phyloP scores from a whole-genome alignment of 148 eudicot species.

The Diospyros kaki region DNA sequence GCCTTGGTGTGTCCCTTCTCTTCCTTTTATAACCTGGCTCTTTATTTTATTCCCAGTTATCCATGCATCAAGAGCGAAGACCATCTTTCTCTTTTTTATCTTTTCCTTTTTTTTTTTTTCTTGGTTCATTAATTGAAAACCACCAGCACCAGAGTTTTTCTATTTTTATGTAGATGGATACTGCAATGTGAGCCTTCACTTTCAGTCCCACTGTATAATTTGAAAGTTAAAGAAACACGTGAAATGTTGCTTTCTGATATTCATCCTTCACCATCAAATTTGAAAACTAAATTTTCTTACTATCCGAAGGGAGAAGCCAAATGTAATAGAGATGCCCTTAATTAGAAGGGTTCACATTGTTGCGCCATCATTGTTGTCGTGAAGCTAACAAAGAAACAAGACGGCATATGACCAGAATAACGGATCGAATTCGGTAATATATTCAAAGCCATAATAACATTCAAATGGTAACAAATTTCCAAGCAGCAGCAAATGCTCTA shows the following conservation, averaged over 20 bases:
- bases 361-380: no score
- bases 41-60: constrained; percentile 9
- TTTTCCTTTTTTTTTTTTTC: not conserved
- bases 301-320: no score
- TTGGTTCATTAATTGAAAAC: not conserved
- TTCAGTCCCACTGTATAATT: not conserved
- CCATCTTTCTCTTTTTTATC: constrained; percentile 8
- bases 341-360: no score
- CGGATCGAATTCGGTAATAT: no score
- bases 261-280: no score
- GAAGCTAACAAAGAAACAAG: no score
- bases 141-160: not conserved
- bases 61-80: constrained; percentile 9
- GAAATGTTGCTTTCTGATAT: constrained; percentile 2
- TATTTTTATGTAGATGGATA: not conserved
- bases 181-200: constrained; percentile 1
- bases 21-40: not conserved
- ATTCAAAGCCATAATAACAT: no score
- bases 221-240: constrained; percentile 18
- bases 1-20: constrained; percentile 4
- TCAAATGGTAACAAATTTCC: not conserved
- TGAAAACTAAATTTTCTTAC: no score
- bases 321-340: no score
- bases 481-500: not conserved
- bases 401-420: no score